Conservation (phyloP, 768 basidiomycete genomes). For the Dentipellis fragilis region DNA sequence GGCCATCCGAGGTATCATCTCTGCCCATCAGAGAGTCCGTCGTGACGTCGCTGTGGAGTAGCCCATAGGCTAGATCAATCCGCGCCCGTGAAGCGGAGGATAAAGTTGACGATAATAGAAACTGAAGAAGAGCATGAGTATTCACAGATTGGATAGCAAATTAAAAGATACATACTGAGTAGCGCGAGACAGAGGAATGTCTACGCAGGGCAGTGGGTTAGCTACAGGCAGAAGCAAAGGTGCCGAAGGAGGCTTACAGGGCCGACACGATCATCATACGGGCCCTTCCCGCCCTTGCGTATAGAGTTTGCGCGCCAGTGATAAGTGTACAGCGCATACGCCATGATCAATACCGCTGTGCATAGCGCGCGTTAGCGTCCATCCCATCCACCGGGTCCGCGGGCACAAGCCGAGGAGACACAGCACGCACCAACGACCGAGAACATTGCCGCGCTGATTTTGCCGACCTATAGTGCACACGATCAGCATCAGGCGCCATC, state of each 20-base stretch:
- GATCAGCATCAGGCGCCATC: background rate
- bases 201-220: slow-evolving; percentile 27
- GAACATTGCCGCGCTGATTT: slow-evolving; percentile 95
- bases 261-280: slow-evolving; percentile 93
- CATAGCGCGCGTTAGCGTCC: background rate
- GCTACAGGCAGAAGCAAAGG: slow-evolving; percentile 1
- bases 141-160: background rate
- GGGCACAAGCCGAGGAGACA: background rate
- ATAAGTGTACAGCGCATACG: slow-evolving; percentile 90
- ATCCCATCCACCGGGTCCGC: background rate
- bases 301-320: slow-evolving; percentile 96
- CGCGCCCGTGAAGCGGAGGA: slow-evolving; percentile 57
- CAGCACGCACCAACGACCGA: slow-evolving; percentile 72
- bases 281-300: slow-evolving; percentile 81
- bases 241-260: slow-evolving; percentile 53
- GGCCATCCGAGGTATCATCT: too few relatives aligned
- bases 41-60: too few relatives aligned
- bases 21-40: too few relatives aligned
- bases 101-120: slow-evolving; percentile 78
- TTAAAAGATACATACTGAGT: slow-evolving; percentile 40
- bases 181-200: slow-evolving; percentile 78
- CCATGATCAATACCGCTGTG: slow-evolving; percentile 91
- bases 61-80: too few relatives aligned
- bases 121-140: slow-evolving; percentile 32
- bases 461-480: slow-evolving; percentile 56